phyloP scores from a whole-genome alignment of 2,329 filamentous ascomycete genomes.

The Botrytis tulipae region DNA sequence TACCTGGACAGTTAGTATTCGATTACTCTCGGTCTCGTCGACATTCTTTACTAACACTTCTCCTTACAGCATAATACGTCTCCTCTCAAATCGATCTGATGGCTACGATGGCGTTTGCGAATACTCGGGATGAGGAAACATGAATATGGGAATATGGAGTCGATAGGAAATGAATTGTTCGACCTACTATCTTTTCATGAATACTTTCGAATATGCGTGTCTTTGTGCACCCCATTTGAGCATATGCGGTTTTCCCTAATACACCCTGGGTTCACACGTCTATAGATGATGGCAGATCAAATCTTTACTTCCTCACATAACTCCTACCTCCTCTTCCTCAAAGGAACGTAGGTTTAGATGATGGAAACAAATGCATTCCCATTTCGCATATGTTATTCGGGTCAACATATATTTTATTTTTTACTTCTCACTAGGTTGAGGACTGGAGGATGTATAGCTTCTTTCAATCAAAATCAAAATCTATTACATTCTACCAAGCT shows the following conservation, averaged over 20 bases:
- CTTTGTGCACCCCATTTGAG: constrained; percentile 36
- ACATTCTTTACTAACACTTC: constrained; percentile 8
- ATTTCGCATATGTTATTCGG: not conserved
- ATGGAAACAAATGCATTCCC: constrained; percentile 19
- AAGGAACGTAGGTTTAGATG: constrained; percentile 32
- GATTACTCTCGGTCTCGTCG: not conserved
- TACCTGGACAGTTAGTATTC: constrained; percentile 59
- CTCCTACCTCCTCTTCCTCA: constrained; percentile 26
- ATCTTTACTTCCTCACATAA: constrained; percentile 31
- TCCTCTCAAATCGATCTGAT: not conserved
- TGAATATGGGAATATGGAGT: not conserved
- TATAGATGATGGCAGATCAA: constrained; percentile 40
- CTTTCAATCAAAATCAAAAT: not conserved
- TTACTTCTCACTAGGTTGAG: constrained; percentile 4
- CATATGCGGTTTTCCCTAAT: constrained; percentile 40
- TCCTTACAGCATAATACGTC: not conserved
- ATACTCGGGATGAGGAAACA: not conserved
- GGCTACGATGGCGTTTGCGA: not conserved
- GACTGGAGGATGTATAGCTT: not conserved
- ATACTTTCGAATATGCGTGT: constrained; percentile 8
- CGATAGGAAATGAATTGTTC: constrained; percentile 17
- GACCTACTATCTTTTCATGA: constrained; percentile 14
- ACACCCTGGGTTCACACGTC: constrained; percentile 37
- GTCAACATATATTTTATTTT: not conserved
- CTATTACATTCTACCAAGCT: not conserved